Base-by-base conservation (phyloP, 129 eudicot species). In the Saussurea involucrata region DNA sequence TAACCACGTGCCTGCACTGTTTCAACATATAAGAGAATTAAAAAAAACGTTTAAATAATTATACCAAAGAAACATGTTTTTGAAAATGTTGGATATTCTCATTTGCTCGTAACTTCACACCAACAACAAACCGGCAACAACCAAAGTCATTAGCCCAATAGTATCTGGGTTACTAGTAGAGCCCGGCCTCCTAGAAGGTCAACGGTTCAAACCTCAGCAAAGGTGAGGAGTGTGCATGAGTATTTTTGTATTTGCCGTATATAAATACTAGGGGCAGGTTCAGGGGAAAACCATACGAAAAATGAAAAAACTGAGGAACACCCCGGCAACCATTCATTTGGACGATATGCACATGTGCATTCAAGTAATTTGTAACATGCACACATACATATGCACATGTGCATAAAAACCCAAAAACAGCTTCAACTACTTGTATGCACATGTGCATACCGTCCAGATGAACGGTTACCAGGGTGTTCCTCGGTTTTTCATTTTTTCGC, bases 1-100 rank as follows among this genome's bases (percentile, higher is more conserved):
- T 91, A 46, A 94, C 90, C 93, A 94, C 85, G 78, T 94, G 98
- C 85, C 89, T 87, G 69, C 95, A 93, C 98, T 93, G 92, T 75
- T 73, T 28, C 64, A 22, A 15, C 70, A 75, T 37, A 70, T 25
- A 27, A 75, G 25, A 76, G 46, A 2, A 15, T 0, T 10, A 32
- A 20, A 34, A 31, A 60, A 24, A 2, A 27, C 4, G 65, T 28
- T 65, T 65, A 72, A 22, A 57, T 42, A 44, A 7, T 28, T 28
- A 13, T 46, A 79, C 24, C 32, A 58, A 24, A 42, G 5, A 27
- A 49, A 17, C 17, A 3, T 6, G 36, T 22, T 42, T 42, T 70
- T 40, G 12, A 10, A 71, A 44, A 44, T 53, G 10, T 12, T 18
- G 5, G 11, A 58, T 76, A 67, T 49, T 4, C 34, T 34, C 31